Conservation (phyloP, 352 stramenopile species). For the Phytophthora syringae region DNA sequence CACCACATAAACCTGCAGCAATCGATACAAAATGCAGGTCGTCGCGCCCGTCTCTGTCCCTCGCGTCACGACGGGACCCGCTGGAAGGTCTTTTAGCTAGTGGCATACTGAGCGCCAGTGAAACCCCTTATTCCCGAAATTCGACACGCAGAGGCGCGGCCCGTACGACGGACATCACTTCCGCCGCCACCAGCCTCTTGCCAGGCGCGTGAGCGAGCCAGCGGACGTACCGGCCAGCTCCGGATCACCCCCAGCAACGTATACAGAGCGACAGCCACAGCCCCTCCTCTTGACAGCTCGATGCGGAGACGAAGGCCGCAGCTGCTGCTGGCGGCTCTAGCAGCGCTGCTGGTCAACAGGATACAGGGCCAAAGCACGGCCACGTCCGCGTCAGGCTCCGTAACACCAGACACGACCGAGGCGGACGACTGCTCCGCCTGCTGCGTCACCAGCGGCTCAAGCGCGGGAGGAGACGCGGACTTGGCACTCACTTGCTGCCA, state of each 20-base stretch:
- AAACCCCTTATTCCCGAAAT: constrained; percentile 36
- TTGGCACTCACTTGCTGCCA: constrained; percentile 64
- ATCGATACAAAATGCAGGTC: too few relatives aligned
- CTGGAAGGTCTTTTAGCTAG: constrained; percentile 28
- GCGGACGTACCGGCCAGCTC: constrained; percentile 23
- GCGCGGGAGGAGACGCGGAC: constrained; percentile 31
- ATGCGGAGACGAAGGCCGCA: constrained; percentile 46
- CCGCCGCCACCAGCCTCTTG: constrained; percentile 26
- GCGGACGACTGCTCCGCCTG: constrained; percentile 73
- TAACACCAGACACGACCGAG: constrained; percentile 20
- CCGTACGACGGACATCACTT: constrained; percentile 37
- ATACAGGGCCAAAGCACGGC: constrained; percentile 32
- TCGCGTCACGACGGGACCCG: constrained; percentile 17
- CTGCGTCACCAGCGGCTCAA: constrained; percentile 40
- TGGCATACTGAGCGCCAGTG: constrained; percentile 33
- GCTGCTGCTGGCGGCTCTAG: constrained; percentile 29
- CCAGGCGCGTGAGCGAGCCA: not conserved
- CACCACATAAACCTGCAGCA: too few relatives aligned
- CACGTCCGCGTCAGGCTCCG: constrained; percentile 7
- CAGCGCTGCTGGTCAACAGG: constrained; percentile 7
- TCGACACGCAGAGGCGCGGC: constrained; percentile 28
- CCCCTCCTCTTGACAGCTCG: not conserved
- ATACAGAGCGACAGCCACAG: constrained; percentile 22
- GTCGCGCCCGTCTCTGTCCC: not conserved
- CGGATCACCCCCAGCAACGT: constrained; percentile 14